phyloP scores from a whole-genome alignment of 2,329 filamentous ascomycete species.

The Talaromyces sp. region DNA sequence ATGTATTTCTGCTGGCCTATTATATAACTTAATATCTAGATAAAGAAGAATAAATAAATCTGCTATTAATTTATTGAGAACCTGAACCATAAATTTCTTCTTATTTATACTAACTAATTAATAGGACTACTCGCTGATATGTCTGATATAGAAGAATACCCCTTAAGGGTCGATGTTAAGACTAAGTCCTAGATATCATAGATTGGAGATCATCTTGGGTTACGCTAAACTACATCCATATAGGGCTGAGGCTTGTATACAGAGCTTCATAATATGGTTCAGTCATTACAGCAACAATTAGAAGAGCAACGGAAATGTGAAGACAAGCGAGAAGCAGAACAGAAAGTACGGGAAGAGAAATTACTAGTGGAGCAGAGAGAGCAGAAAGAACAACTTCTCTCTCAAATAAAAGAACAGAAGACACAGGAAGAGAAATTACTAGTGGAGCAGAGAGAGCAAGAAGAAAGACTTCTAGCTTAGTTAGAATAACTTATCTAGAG shows the following conservation, averaged over 20 bases:
- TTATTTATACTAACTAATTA: neutral
- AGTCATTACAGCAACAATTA: neutral
- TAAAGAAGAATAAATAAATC: neutral
- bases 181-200: neutral
- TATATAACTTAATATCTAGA: neutral
- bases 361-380: no score
- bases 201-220: neutral
- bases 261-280: slow-evolving; percentile 1
- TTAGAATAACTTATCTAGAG: no score
- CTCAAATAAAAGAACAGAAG: no score
- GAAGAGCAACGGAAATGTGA: no score
- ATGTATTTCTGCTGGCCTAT: slow-evolving; percentile 5
- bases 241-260: neutral
- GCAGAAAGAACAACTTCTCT: no score
- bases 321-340: no score
- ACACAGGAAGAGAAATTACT: no score
- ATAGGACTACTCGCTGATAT: neutral
- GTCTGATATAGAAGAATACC: neutral
- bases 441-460: no score
- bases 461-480: no score
- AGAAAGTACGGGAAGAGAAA: no score
- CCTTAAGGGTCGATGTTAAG: neutral
- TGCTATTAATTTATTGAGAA: slow-evolving; percentile 2
- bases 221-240: neutral
- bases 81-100: neutral